These are phyloP conservation scores for Phragmites australis DNA, from an alignment of 176 grass and related monocot genomes.

Conservation along the genomic window DNA sequence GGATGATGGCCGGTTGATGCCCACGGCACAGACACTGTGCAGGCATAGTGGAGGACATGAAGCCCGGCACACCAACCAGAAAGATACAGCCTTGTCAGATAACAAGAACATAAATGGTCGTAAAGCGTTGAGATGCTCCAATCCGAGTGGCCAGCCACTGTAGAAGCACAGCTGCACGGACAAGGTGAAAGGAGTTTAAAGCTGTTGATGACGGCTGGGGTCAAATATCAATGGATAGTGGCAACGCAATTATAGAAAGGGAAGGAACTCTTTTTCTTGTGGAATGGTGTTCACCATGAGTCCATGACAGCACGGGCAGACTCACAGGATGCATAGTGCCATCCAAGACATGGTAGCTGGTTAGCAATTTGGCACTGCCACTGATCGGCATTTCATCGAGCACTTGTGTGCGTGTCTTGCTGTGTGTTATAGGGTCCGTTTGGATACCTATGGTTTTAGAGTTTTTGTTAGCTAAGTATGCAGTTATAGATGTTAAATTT, in stretches of 20 bases:
- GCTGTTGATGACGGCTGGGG: neutral
- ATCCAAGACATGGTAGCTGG: neutral
- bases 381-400: constrained; percentile 26
- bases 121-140: constrained; percentile 17
- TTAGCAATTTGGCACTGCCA: neutral
- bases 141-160: constrained; percentile 1
- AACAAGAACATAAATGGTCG: neutral
- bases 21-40: constrained; percentile 32
- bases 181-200: constrained; percentile 14
- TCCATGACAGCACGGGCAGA: neutral
- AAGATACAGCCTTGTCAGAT: constrained; percentile 9
- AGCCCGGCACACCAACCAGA: constrained; percentile 37
- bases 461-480: no score
- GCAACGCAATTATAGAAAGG: neutral
- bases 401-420: constrained; percentile 5
- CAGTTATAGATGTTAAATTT: no score
- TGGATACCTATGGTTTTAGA: no score
- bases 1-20: constrained; percentile 24
- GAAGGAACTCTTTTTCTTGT: no score
- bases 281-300: constrained; percentile 2
- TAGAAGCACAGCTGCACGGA: constrained; percentile 11
- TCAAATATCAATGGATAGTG: neutral
- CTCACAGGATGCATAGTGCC: neutral
- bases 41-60: constrained; percentile 31
- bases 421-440: neutral